Evolutionary conservation across 1,139 yeast genomes (phyloP), one percentile per base, ranked within the genome.

Genomic region (Candida freyschussii): DNA sequence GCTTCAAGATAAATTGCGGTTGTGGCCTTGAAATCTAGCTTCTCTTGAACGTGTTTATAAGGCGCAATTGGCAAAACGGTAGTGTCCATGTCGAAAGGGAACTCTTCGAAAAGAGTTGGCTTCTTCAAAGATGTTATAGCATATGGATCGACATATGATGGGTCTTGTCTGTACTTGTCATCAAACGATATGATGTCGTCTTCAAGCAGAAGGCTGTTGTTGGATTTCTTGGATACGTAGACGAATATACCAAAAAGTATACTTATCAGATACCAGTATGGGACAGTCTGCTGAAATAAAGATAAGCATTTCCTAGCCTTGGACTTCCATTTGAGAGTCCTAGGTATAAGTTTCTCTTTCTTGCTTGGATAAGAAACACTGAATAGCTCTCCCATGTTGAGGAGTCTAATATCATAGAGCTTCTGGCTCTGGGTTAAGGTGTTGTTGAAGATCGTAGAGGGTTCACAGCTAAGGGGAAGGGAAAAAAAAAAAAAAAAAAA

Each of bases 51-150:
- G 31, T 57, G 60, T 22, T 45, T 47, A 35, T 48, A 59, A 2
- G 63, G 63, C 6, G 63, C 60, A 30, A 52, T 50, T n/a, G 63
- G 63, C 13, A 59, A 37, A 2, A 59, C 55, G 0, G 52, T 31
- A 4, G 48, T 41, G 31, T 56, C 60, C 9, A 45, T 45, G 7
- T 44, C 34, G 34, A 47, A 57, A 5, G 59, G 58, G 42, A 56
- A 58, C 18, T 44, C 47, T 20, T 37, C 43, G n/a, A 44, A 39
- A 4, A 41, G 28, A 4, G 42, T 40, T 13, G 48, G 44, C 25
- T 40, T 40, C 18, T 36, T 41, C 19, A 46, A 22, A 2, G 41
- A 29, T 5, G 44, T 36, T 2, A 43, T 22, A 0, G 49, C 40
- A 12, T 40, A 36, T 1, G 45, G 46, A 26, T 45, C 50, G 7